Evolutionary conservation across 2,329 filamentous ascomycete genomes (phyloP).

Genomic region (Cordyceps cicadae): DNA sequence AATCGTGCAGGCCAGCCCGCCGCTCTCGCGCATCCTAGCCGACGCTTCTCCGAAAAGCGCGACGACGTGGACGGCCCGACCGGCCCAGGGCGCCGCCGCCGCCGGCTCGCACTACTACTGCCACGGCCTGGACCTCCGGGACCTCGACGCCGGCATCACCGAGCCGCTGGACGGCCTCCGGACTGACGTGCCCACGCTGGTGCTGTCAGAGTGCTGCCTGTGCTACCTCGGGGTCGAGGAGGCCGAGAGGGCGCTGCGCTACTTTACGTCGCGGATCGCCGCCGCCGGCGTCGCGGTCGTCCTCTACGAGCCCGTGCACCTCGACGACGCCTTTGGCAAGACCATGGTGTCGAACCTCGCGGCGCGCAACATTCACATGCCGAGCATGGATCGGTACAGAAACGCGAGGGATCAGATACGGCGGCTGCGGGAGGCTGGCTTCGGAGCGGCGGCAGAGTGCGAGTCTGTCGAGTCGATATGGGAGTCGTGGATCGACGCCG

Average conservation of each 20-base stretch:
- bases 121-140: slow-evolving; percentile 64
- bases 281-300: slow-evolving; percentile 46
- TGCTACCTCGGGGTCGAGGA: slow-evolving; percentile 69
- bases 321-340: slow-evolving; percentile 76
- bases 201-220: slow-evolving; percentile 92
- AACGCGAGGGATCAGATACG: slow-evolving; percentile 59
- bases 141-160: slow-evolving; percentile 29
- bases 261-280: slow-evolving; percentile 49
- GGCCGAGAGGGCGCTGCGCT: slow-evolving; percentile 55
- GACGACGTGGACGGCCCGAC: slow-evolving; percentile 35
- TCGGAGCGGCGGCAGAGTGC: slow-evolving; percentile 35
- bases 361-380: slow-evolving; percentile 71
- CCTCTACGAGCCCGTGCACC: slow-evolving; percentile 82
- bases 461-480: slow-evolving; percentile 54
- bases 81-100: slow-evolving; percentile 31
- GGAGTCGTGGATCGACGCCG: slow-evolving; percentile 59
- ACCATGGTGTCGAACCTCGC: slow-evolving; percentile 91
- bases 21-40: slow-evolving; percentile 31
- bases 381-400: slow-evolving; percentile 68
- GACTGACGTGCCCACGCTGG: slow-evolving; percentile 62
- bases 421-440: slow-evolving; percentile 59
- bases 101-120: slow-evolving; percentile 45
- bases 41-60: slow-evolving; percentile 23
- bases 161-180: slow-evolving; percentile 34
- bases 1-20: slow-evolving; percentile 39